Evolutionary conservation across 768 basidiomycete genomes (phyloP), one percentile per base, ranked within the genome.

Genomic region (Tylopilus cervinicoccineus): DNA sequence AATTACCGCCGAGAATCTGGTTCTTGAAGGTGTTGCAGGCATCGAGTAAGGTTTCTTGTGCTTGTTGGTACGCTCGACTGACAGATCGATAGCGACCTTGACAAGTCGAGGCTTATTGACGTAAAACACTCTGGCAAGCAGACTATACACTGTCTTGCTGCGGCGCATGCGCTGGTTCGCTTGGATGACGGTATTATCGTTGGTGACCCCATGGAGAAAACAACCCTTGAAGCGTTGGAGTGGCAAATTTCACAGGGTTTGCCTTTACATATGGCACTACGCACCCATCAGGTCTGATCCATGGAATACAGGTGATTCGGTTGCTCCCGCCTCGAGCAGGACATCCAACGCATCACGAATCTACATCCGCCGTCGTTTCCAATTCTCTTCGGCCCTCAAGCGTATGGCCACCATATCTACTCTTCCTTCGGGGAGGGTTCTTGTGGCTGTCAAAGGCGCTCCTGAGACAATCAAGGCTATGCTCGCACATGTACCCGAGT

Each of bases 191-290:
- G 92, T 9, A 86, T 85, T 1, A 72, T 94, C 31, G 94, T 98
- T 36, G 96, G 96, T 4, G 96, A 99, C 64, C 96, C 96, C 0
- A 99, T 99, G 96, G 96, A 99, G 70, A 93, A 94, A 72, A 94
- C 90, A 0, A 95, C 96, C 0, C 73, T 98, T 7, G 88, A 90
- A 52, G 86, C 92, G 3, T 76, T 99, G 24, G 84, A 90, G 40
- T 98, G 96, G 95, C 83, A 81, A 49, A 66, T 98, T 33, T 71
- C 66, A 10, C 81, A 82, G 69, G 88, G 88, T 80, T 43, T 41
- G 71, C 50, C 17, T 29, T 26, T 37, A 31, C 26, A 11, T 12
- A 16, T 24, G 16, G 24, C 13, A 11, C 37, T 11, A 5, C 1
- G n/a, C 2, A 13, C 26, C 42, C 5, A 26, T 40, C n/a, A 10